phyloP scores from a whole-genome alignment of 2,329 filamentous ascomycete genomes.

The Tricladium varicosporioides region DNA sequence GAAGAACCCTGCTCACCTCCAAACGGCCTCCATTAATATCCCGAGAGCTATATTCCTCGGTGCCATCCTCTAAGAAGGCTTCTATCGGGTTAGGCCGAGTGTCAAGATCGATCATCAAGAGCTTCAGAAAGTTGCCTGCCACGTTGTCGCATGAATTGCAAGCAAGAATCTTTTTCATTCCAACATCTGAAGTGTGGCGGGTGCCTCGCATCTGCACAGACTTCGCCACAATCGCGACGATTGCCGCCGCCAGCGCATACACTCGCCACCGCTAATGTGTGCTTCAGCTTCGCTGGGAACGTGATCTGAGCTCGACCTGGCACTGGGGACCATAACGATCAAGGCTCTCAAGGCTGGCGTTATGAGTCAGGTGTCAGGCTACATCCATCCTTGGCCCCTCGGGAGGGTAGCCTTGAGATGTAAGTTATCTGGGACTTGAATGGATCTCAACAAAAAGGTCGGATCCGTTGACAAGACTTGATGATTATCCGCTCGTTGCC shows the following conservation, averaged over 20 bases:
- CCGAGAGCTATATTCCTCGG: constrained; percentile 9
- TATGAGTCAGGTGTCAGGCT: constrained; percentile 10
- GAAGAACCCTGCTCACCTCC: constrained; percentile 21
- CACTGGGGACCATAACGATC: not conserved
- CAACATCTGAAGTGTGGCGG: constrained; percentile 10
- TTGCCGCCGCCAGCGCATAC: constrained; percentile 27
- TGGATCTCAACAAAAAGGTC: not conserved
- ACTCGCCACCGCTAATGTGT: constrained; percentile 23
- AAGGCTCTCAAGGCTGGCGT: not conserved
- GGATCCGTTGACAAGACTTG: constrained; percentile 1
- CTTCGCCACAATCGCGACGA: constrained; percentile 27
- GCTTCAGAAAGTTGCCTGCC: constrained; percentile 17
- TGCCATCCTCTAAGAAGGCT: constrained; percentile 3
- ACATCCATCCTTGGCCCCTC: not conserved
- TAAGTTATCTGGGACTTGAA: constrained; percentile 1
- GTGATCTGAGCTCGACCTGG: constrained; percentile 13
- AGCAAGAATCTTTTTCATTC: constrained; percentile 2
- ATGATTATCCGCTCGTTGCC: not conserved
- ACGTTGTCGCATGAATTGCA: constrained; percentile 21
- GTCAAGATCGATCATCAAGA: constrained; percentile 5
- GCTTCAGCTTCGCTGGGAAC: constrained; percentile 31
- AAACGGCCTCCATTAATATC: constrained; percentile 18
- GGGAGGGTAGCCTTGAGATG: not conserved
- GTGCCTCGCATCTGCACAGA: constrained; percentile 16
- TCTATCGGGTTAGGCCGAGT: constrained; percentile 6